Conservation (phyloP, 75 land plant species). For the Isoetes taiwanensis region DNA sequence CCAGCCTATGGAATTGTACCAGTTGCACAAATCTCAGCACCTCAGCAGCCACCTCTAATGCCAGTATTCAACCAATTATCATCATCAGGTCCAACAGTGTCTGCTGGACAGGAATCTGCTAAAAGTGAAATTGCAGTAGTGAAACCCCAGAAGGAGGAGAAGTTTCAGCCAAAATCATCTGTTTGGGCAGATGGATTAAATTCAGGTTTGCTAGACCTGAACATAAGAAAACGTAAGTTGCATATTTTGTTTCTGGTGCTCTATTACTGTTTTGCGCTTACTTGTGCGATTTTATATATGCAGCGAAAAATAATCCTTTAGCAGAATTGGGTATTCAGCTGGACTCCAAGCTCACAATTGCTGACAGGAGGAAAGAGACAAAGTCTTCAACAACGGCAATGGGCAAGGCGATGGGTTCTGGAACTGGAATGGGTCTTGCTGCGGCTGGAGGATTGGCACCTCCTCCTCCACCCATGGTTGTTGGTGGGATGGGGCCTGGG, state of each 20-base stretch:
- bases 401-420: slow-evolving; percentile 1
- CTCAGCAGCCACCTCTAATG: slow-evolving; percentile 1
- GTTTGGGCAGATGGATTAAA: slow-evolving; percentile 1
- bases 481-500: too few relatives aligned
- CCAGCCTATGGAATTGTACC: neutral
- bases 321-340: neutral
- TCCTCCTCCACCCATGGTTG: slow-evolving; percentile 1
- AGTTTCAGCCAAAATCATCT: neutral
- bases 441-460: neutral
- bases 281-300: neutral
- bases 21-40: neutral
- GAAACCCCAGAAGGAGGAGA: neutral
- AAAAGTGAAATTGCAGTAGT: neutral
- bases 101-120: too few relatives aligned
- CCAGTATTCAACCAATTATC: slow-evolving; percentile 5
- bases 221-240: neutral
- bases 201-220: neutral
- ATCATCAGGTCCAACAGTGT: slow-evolving; percentile 12
- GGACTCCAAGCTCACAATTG: neutral
- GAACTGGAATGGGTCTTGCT: neutral
- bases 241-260: too few relatives aligned
- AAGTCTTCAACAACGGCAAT: neutral
- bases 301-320: slow-evolving; percentile 1
- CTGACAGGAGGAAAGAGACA: neutral
- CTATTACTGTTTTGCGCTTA: neutral